Evolutionary conservation across 169 alveolate species (phyloP).

Genomic region (Cryptosporidium felis): DNA sequence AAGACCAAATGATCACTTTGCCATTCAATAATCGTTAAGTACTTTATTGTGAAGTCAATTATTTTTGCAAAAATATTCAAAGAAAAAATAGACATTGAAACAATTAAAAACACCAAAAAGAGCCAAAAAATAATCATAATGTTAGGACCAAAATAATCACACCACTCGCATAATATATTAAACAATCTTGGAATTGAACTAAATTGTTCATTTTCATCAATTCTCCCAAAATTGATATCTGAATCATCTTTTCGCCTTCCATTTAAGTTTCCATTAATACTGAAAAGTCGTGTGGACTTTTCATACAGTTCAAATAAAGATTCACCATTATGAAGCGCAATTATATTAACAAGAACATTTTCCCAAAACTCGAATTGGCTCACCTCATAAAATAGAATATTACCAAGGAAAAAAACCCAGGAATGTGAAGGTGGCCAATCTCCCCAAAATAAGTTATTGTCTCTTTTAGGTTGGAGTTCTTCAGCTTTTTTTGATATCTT

Average conservation of each 20-base stretch:
- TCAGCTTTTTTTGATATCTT: constrained; percentile 41
- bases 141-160: constrained; percentile 66
- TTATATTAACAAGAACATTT: constrained; percentile 1
- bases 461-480: constrained; percentile 54
- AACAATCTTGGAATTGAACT: constrained; percentile 56
- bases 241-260: not conserved
- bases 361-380: constrained; percentile 36
- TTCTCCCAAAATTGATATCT: not conserved
- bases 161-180: constrained; percentile 63
- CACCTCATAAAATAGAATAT: constrained; percentile 20
- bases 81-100: constrained; percentile 3
- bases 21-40: not conserved
- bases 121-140: constrained; percentile 55
- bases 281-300: constrained; percentile 13
- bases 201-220: constrained; percentile 22
- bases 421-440: constrained; percentile 71
- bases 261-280: not conserved
- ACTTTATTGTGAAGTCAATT: not conserved
- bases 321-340: constrained; percentile 66
- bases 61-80: not conserved
- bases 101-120: not conserved
- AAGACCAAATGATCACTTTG: not conserved
- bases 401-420: constrained; percentile 67
- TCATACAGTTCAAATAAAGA: constrained; percentile 56
- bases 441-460: constrained; percentile 56